phyloP scores from a whole-genome alignment of 768 basidiomycete species.

The Lactarius indigo region DNA sequence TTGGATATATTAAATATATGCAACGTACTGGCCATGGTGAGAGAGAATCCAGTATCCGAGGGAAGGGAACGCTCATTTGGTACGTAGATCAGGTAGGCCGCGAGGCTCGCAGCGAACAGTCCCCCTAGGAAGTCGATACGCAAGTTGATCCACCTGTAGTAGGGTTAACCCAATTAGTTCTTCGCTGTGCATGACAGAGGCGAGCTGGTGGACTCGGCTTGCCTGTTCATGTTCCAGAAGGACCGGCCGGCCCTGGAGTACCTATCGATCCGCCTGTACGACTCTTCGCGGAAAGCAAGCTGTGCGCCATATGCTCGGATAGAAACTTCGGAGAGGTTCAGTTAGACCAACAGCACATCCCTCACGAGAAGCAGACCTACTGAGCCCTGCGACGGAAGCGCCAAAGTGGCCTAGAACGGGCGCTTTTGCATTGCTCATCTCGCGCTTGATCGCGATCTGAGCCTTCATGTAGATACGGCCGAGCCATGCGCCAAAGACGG shows the following conservation, averaged over 20 bases:
- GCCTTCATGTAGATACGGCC: conserved; percentile 53
- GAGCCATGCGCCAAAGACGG: conserved; percentile 38
- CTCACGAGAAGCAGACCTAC: conserved; percentile 28
- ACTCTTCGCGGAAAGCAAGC: conserved; percentile 40
- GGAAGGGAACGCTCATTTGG: conserved; percentile 34
- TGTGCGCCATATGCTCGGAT: conserved; percentile 58
- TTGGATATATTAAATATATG: background rate
- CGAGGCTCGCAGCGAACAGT: conserved; percentile 48
- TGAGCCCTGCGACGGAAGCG: conserved; percentile 48
- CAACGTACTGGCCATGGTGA: conserved; percentile 40
- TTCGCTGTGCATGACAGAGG: background rate
- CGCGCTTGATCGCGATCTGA: conserved; percentile 54
- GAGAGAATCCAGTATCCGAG: conserved; percentile 39
- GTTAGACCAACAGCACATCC: background rate
- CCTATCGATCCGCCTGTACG: conserved; percentile 44
- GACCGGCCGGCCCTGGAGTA: conserved; percentile 40
- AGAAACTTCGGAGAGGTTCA: conserved; percentile 30
- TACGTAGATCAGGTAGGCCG: conserved; percentile 50
- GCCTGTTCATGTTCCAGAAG: conserved; percentile 49
- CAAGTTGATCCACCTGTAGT: conserved; percentile 43
- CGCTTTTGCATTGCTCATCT: conserved; percentile 48
- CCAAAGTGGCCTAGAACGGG: conserved; percentile 51
- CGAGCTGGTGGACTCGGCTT: conserved; percentile 2
- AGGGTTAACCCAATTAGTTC: background rate
- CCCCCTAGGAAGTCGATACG: conserved; percentile 55